Evolutionary conservation across 2,329 filamentous ascomycete species (phyloP), one percentile per base, ranked within the genome.

Genomic region (Fusarium duplospermum): DNA sequence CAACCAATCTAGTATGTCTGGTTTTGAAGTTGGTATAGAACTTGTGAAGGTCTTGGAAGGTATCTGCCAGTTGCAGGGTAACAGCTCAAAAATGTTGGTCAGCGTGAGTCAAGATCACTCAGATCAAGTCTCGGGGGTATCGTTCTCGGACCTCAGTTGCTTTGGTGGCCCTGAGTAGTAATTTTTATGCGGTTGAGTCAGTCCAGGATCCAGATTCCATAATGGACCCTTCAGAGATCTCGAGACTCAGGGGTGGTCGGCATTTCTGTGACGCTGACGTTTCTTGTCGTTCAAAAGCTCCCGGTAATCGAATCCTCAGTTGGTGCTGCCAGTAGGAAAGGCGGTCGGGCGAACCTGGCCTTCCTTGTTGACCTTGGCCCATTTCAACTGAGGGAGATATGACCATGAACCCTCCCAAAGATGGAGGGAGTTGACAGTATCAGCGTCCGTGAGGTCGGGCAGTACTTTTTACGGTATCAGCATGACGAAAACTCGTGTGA

Each of bases 361-460:
- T 33, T 89, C 86, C 66, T 88, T 90, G 6, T 89, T 89, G 65
- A 98, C 86, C 70, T 94, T 91, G 70, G 94, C 87, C 88, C 95
- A 98, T 69, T 91, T 90, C 75, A 98, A 82, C 10, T 89, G 92
- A 36, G 91, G 90, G 71, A 98, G 87, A 77, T 93, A 92, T 10
- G 93, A 88, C 96, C 96, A 98, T 29, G 93, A 89, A 5, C 93
- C 93, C 73, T 94, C 93, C 94, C 95, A 98, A 24, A 87, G 86
- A 72, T 90, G 88, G 45, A 98, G 83, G 74, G 89, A 87, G 66
- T 87, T 83, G 61, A 93, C 83, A 75, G 92, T 94, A 57, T 91
- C 88, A 45, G 88, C 86, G 47, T 91, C 88, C 64, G 90, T 89
- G 63, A 98, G 85, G 80, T 98, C 93, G 0, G 96, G 95, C 45